phyloP scores from a whole-genome alignment of 1,284 basidiomycete species.

The Cutaneotrichosporon sp. region DNA sequence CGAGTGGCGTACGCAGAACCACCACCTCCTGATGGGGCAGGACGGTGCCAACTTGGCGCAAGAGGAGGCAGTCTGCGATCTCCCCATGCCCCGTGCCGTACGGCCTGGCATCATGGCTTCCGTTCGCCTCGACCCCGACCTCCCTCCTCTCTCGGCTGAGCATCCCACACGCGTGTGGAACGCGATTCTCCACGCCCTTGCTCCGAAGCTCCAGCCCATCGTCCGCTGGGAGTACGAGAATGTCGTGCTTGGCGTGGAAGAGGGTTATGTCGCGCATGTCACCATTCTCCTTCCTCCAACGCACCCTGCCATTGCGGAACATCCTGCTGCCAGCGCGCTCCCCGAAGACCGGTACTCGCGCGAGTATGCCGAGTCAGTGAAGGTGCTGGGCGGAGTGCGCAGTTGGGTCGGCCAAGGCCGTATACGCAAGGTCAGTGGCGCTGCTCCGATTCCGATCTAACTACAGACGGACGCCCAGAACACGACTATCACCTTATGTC shows the following conservation, averaged over 20 bases:
- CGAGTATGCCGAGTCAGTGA: constrained; percentile 31
- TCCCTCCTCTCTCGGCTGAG: constrained; percentile 35
- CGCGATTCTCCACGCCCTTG: constrained; percentile 34
- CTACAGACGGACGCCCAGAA: constrained; percentile 39
- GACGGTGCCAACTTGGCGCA: neutral
- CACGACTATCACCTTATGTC: constrained; percentile 30
- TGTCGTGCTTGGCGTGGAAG: constrained; percentile 6
- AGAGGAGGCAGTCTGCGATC: constrained; percentile 11
- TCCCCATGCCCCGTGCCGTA: constrained; percentile 18
- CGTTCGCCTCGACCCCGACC: constrained; percentile 22
- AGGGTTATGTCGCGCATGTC: constrained; percentile 26
- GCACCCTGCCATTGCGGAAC: constrained; percentile 31
- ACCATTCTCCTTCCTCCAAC: constrained; percentile 37
- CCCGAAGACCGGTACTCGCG: constrained; percentile 30
- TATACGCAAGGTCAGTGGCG: constrained; percentile 33
- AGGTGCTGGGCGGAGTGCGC: constrained; percentile 32
- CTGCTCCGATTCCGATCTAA: constrained; percentile 6
- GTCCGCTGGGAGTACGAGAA: constrained; percentile 40
- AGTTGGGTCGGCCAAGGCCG: constrained; percentile 31
- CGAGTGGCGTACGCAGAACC: constrained; percentile 12
- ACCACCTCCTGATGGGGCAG: constrained; percentile 15
- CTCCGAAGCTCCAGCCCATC: constrained; percentile 32
- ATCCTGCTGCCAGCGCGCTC: constrained; percentile 19
- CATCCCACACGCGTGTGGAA: constrained; percentile 47
- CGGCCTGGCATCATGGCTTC: neutral